Evolutionary conservation across 345 rosid genomes (phyloP), one percentile per base, ranked within the genome.

Genomic region (Brassica carinata): DNA sequence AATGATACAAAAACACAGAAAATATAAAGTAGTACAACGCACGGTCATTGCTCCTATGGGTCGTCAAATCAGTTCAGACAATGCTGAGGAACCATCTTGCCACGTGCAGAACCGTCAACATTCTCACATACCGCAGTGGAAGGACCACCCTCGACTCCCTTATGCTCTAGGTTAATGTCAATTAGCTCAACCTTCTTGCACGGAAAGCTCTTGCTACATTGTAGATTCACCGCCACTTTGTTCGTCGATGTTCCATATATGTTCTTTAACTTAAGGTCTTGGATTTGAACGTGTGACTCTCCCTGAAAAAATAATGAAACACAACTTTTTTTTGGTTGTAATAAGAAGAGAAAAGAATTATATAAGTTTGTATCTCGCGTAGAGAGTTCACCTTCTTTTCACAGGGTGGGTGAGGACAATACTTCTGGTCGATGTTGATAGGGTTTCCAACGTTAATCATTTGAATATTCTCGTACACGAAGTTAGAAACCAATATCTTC

Each of bases 131-230:
- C 17, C 0, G 81, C 55, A 34, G 23, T 77, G 7, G 87, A 18
- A 17, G 76, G 34, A 57, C 73, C 64, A 33, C 5, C 51, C 0
- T 69, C 15, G 3, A 19, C 17, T 15, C 74, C 71, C 2, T 51
- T 66, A n/a, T 62, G 7, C 11, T 26, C 62, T 53, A 85, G 9
- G 19, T 77, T 23, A 30, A 83, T 80, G 62, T 85, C 53, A 53
- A 62, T 80, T n/a, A 85, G 10, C 74, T 80, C 77, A 10, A 85
- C 17, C 10, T 80, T 74, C 5, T 65, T 73, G 78, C 87, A 36
- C 43, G 43, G 43, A 36, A 36, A 36, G 43, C 43, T 36, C 43
- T 36, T 36, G 43, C 43, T 36, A 36, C 43, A 36, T 36, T 36
- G 43, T 36, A 36, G 43, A 36, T 36, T 36, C 9, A 36, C 43